Conservation (phyloP, 345 rosid species). For the Citrus hindsii region DNA sequence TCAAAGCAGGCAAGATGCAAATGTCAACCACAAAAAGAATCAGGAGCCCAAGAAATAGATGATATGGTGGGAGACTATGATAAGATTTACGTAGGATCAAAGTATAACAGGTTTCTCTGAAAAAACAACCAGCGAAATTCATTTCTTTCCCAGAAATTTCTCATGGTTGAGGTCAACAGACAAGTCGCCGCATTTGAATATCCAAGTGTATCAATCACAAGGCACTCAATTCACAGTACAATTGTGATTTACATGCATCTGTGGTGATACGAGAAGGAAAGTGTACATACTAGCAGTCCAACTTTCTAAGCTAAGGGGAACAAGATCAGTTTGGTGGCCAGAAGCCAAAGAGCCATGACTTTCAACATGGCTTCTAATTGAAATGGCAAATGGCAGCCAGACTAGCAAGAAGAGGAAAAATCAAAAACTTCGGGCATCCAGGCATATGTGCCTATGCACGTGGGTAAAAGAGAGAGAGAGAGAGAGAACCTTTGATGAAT, state of each 20-base stretch:
- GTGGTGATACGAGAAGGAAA: background rate
- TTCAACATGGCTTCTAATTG: background rate
- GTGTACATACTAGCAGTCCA: background rate
- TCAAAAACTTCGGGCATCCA: background rate
- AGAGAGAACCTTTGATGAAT: conserved; percentile 51
- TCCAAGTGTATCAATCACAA: background rate
- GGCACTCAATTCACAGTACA: background rate
- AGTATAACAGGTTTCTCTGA: background rate
- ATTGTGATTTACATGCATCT: background rate
- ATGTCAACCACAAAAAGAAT: background rate
- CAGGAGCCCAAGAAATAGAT: too few species aligned
- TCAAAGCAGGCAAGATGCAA: background rate
- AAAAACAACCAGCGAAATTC: background rate
- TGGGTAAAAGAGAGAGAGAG: background rate
- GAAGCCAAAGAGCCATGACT: background rate
- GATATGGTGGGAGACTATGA: background rate
- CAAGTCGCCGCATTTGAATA: background rate
- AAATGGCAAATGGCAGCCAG: background rate
- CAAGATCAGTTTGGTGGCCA: background rate
- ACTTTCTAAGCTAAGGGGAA: background rate
- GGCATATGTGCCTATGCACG: background rate
- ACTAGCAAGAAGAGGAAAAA: background rate
- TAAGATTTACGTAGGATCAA: background rate
- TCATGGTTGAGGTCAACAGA: background rate
- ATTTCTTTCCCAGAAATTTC: background rate